Evolutionary conservation across 1,139 yeast species (phyloP).

Genomic region (Meyerozyma sp.): DNA sequence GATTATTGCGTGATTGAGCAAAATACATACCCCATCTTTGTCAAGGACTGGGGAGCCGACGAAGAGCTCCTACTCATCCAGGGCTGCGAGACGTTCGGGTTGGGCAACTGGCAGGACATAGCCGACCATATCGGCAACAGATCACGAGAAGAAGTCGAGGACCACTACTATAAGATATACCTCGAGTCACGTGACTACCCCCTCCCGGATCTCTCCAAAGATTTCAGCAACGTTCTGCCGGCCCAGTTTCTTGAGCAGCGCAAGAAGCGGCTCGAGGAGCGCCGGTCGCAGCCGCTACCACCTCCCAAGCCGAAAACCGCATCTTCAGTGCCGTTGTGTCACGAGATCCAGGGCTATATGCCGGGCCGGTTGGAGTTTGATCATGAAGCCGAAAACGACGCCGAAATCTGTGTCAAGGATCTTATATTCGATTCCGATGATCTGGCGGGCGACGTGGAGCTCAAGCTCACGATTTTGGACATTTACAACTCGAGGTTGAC

Average conservation of each 20-base stretch:
- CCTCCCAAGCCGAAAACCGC: constrained; percentile 81
- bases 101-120: constrained; percentile 97
- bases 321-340: constrained; percentile 93
- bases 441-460: constrained; percentile 77
- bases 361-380: constrained; percentile 98
- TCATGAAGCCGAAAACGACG: constrained; percentile 93
- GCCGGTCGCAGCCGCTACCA: constrained; percentile 63
- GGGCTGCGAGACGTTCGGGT: constrained; percentile 86
- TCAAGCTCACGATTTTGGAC: constrained; percentile 80
- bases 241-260: constrained; percentile 66
- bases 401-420: constrained; percentile 89
- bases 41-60: constrained; percentile 96
- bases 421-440: constrained; percentile 95
- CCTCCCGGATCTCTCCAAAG: constrained; percentile 69
- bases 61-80: constrained; percentile 85
- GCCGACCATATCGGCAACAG: constrained; percentile 94
- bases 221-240: constrained; percentile 59
- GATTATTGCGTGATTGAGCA: constrained; percentile 90
- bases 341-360: constrained; percentile 96
- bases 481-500: constrained; percentile 88
- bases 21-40: constrained; percentile 89
- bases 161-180: constrained; percentile 72
- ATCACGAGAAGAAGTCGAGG: constrained; percentile 83
- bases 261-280: constrained; percentile 60
- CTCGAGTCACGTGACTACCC: constrained; percentile 72